Conservation (phyloP, 2,329 filamentous ascomycete species). For the Ophiostoma ulmi region DNA sequence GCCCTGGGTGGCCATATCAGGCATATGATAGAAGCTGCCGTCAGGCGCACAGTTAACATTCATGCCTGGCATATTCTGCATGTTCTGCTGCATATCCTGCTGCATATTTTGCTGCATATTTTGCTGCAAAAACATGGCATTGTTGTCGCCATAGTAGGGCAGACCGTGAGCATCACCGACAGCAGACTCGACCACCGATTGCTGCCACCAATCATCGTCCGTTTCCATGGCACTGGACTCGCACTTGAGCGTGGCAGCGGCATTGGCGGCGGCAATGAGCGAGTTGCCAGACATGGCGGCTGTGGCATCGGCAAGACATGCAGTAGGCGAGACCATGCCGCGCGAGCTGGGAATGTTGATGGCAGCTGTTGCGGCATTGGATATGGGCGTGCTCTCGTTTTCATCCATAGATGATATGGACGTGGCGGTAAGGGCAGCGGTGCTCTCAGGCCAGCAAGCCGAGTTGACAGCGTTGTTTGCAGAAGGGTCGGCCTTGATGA, state of each 20-base stretch:
- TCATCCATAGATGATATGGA: conserved; percentile 11
- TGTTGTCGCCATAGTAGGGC: conserved; percentile 11
- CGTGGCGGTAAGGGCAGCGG: conserved; percentile 1
- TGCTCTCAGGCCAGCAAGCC: conserved; percentile 13
- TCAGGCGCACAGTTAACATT: conserved; percentile 20
- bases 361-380: conserved; percentile 4
- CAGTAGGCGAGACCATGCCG: conserved; percentile 19
- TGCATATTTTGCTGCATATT: not conserved
- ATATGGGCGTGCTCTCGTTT: conserved; percentile 19
- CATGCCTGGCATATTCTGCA: conserved; percentile 16
- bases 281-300: conserved; percentile 23
- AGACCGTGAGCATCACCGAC: conserved; percentile 9
- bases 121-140: not conserved
- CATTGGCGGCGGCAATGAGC: conserved; percentile 22
- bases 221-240: conserved; percentile 22
- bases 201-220: conserved; percentile 27
- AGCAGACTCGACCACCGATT: conserved; percentile 23
- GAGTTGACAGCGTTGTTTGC: not conserved
- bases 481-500: not conserved
- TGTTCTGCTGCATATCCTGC: not conserved
- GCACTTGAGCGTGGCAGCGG: conserved; percentile 6
- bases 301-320: conserved; percentile 23
- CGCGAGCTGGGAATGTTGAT: conserved; percentile 19
- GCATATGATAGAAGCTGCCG: conserved; percentile 17
- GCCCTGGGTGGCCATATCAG: conserved; percentile 35